Evolutionary conservation across 768 basidiomycete species (phyloP).

Genomic region (Lyophyllum decastes): DNA sequence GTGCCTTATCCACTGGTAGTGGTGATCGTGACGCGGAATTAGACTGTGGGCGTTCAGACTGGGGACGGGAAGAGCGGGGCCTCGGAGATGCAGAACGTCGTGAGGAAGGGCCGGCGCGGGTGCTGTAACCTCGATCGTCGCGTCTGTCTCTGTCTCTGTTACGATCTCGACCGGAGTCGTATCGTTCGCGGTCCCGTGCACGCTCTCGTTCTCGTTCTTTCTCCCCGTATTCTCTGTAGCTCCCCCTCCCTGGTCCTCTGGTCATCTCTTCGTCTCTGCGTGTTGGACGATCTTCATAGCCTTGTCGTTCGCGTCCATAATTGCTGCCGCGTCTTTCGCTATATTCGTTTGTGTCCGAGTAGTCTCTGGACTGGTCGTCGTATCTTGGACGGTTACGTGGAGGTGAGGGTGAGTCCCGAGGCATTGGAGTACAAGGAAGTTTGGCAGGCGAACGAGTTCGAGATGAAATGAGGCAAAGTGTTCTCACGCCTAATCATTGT

Average conservation of each 20-base stretch:
- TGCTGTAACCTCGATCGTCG: conserved; percentile 22
- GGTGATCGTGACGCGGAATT: conserved; percentile 44
- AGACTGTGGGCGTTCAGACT: conserved; percentile 33
- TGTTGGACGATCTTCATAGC: conserved; percentile 6
- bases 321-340: conserved; percentile 14
- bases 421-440: conserved; percentile 10
- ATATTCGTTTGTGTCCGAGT: neutral
- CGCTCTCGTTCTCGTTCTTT: conserved; percentile 43
- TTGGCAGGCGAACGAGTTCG: neutral
- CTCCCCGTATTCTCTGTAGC: conserved; percentile 18
- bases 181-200: conserved; percentile 44
- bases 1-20: conserved; percentile 59
- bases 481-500: neutral
- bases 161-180: conserved; percentile 29
- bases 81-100: conserved; percentile 69
- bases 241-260: conserved; percentile 11
- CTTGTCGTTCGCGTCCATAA: conserved; percentile 14
- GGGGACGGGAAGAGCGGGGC: conserved; percentile 40
- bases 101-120: conserved; percentile 24
- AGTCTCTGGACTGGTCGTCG: conserved; percentile 9
- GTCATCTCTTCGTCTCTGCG: conserved; percentile 8
- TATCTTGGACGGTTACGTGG: conserved; percentile 20
- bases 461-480: neutral
- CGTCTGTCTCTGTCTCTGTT: conserved; percentile 31
- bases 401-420: conserved; percentile 19